Evolutionary conservation across 2,329 filamentous ascomycete species (phyloP), one percentile per base, ranked within the genome.

Genomic region (Pseudocercospora fuligena): DNA sequence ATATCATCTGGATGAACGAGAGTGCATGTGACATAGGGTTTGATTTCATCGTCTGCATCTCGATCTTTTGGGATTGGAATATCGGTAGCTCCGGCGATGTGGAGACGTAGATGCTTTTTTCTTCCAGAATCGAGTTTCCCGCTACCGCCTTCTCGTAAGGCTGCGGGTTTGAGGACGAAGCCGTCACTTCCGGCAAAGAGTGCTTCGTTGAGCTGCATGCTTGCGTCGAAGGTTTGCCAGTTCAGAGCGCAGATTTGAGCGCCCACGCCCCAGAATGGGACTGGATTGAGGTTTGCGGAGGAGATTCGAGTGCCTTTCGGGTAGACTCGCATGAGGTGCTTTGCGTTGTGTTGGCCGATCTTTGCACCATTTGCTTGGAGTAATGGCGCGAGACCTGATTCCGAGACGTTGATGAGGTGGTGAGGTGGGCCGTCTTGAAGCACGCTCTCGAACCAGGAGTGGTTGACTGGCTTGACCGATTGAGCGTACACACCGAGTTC

Each of bases 201-300:
- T 0, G 89, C 89, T 72, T 90, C 88, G 74, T 91, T 91, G 70
- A 91, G 81, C 76, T 91, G 89, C 80, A 89, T 88, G 73, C 84
- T 84, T 6, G 85, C 84, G 36, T 87, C 88, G 69, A 90, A 91
- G 0, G 85, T 89, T 73, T 91, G 89, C 86, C 88, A 89, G 78
- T 91, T 91, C 61, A 91, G 81, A 2, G 89, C 89, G 74, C 88
- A 90, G 56, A 91, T 88, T 72, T 91, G 89, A 2, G 89, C 88
- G 1, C 89, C 89, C 3, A 90, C 75, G 6, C 83, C 87, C 89
- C 89, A 91, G 74, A 89, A 91, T 0, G 84, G 83, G 0, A 88
- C 83, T 0, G 88, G 88, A 61, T 83, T 83, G 2, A 91, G 83
- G 73, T 91, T 91, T 40, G 82, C 84, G 1, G 88, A 90, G 0